Evolutionary conservation across 179 eudicot species (phyloP).

Genomic region (Carnegiea gigantea): DNA sequence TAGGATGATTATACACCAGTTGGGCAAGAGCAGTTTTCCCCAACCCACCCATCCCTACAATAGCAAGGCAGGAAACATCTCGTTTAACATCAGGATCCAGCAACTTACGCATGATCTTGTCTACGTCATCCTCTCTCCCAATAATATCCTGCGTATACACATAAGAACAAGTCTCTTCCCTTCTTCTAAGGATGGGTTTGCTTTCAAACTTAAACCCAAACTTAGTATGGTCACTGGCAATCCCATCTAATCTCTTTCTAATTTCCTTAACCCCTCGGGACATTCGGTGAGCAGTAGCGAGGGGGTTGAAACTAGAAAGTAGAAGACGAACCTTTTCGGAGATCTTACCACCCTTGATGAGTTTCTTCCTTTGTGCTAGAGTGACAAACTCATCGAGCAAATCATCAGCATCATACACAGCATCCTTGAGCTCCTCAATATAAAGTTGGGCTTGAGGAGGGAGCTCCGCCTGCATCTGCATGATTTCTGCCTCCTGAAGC

Average conservation of each 20-base stretch:
- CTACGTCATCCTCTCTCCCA: not conserved
- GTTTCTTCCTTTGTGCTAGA: constrained; percentile 10
- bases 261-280: too few relatives aligned
- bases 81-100: too few relatives aligned
- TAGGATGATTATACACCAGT: constrained; percentile 19
- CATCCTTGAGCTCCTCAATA: constrained; percentile 24
- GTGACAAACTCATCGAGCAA: constrained; percentile 29
- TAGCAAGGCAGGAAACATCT: too few relatives aligned
- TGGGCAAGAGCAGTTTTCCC: too few relatives aligned
- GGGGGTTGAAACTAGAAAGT: not conserved
- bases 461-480: not conserved
- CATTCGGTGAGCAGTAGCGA: too few relatives aligned
- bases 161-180: too few relatives aligned
- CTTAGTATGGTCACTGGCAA: too few relatives aligned
- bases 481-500: constrained; percentile 25
- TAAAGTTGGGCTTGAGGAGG: constrained; percentile 17
- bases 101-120: not conserved
- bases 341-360: not conserved
- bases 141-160: too few relatives aligned
- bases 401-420: constrained; percentile 27
- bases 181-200: too few relatives aligned
- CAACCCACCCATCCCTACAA: too few relatives aligned
- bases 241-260: too few relatives aligned
- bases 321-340: constrained; percentile 23
- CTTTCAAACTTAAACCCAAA: too few relatives aligned